Conservation (phyloP, 352 stramenopile species). For the Globisporangium iwayamae region DNA sequence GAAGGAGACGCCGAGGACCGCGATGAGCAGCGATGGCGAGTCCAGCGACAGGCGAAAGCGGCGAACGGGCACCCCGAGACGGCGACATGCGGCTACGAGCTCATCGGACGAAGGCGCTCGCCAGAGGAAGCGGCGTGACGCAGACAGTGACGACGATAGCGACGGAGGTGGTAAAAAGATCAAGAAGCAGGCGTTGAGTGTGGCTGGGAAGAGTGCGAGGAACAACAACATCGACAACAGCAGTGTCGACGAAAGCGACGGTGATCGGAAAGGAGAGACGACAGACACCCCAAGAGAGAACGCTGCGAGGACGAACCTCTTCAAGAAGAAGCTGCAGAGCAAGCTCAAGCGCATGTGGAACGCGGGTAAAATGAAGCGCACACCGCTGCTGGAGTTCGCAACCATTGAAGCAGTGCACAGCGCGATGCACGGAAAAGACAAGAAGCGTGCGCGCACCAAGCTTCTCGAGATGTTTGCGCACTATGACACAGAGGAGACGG, state of each 20-base stretch:
- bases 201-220: neutral
- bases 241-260: neutral
- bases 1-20: slow-evolving; percentile 20
- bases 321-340: slow-evolving; percentile 18
- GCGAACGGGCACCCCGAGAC: slow-evolving; percentile 2
- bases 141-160: neutral
- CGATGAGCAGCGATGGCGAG: slow-evolving; percentile 10
- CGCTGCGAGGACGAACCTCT: neutral
- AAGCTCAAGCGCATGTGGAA: slow-evolving; percentile 30
- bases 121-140: neutral
- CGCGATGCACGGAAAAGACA: slow-evolving; percentile 40
- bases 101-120: neutral
- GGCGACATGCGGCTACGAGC: neutral
- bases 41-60: neutral
- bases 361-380: slow-evolving; percentile 43
- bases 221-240: slow-evolving; percentile 13
- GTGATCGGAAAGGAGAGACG: neutral
- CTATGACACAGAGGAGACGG: slow-evolving; percentile 38
- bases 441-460: slow-evolving; percentile 33
- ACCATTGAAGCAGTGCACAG: slow-evolving; percentile 54
- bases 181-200: slow-evolving; percentile 3
- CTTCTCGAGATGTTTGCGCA: slow-evolving; percentile 47
- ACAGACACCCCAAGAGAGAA: slow-evolving; percentile 9
- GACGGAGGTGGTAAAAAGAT: slow-evolving; percentile 7
- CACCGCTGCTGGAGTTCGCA: slow-evolving; percentile 38